Evolutionary conservation across 164 flowering plant species (phyloP), one percentile per base, ranked within the genome.

Genomic region (Protea cynaroides): DNA sequence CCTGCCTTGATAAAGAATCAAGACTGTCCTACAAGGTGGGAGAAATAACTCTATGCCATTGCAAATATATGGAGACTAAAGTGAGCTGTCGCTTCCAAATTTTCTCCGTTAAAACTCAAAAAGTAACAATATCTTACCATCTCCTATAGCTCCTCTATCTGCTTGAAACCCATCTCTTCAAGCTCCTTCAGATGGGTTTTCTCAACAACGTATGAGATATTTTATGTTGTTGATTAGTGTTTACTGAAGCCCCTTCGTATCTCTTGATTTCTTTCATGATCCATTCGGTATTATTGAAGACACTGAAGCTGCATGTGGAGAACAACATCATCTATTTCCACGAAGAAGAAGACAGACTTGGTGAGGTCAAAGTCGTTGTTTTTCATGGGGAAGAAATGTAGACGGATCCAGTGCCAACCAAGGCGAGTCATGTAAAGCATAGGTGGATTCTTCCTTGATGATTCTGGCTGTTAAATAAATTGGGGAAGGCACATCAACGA

Each of bases 101-200:
- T 49, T 87, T 84, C 76, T 21, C 67, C 75, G 86, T 76, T 79
- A 87, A 66, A 18, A 87, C 50, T 70, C 84, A 85, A n/a, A n/a
- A n/a, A n/a, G n/a, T n/a, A 49, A 17, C n/a, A n/a, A 58, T 3
- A 40, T 59, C 76, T 69, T 68, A 89, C 98, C 97, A 94, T 94
- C 79, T 88, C 97, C 66, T 79, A 65, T 73, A 91, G 72, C 75
- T 91, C 98, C 53, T 80, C 87, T 11, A 89, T 79, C 74, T 86
- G 79, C 69, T 78, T 82, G 72, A 88, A 91, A 22, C 99, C 97
- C 97, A 89, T 87, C 56, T 81, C 89, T 72, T 75, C 88, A 3
- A 91, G 84, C 69, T 85, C 92, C 77, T 77, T 87, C n/a, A 87
- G 84, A 25, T 86, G 82, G 18, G 67, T 51, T 74, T 77, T 71